A percentile compares a stretch with the other conserved stretches of the same genome.
Evolutionary conservation across 2,329 filamentous ascomycete species (phyloP).

Genomic region (Hypomyces perniciosus): DNA sequence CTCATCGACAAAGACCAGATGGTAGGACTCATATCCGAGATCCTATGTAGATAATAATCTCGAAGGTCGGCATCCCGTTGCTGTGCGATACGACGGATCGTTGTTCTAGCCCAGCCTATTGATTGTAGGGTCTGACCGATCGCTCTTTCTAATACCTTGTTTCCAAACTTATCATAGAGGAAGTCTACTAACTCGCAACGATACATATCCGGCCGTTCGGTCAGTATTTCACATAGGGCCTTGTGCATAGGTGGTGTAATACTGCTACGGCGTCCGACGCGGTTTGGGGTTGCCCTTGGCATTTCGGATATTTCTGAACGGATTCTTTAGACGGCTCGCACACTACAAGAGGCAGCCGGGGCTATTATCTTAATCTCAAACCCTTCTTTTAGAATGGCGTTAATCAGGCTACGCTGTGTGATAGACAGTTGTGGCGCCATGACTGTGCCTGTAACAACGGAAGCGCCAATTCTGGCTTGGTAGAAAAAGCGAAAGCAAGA

Average conservation of each 20-base stretch:
- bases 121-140: conserved; percentile 21
- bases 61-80: conserved; percentile 28
- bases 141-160: conserved; percentile 1
- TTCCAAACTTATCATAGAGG: conserved; percentile 12
- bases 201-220: conserved; percentile 21
- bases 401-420: not conserved
- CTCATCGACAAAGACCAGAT: conserved; percentile 31
- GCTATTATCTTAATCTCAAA: not conserved
- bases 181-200: conserved; percentile 20
- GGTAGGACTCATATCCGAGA: conserved; percentile 27
- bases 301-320: not conserved
- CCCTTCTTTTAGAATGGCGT: not conserved
- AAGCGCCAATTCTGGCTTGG: not conserved
- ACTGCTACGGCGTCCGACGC: conserved; percentile 16
- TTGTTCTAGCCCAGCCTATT: conserved; percentile 27
- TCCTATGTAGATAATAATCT: conserved; percentile 28
- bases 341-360: not conserved
- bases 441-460: not conserved
- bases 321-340: not conserved
- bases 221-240: conserved; percentile 20
- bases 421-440: not conserved
- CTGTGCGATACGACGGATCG: conserved; percentile 22
- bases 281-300: not conserved
- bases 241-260: conserved; percentile 21
- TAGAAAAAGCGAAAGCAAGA: not conserved